Percentiles rank a stretch among this genome's conserved stretches.
phyloP scores from a whole-genome alignment of 202 grass and related monocot species.

The Musa balbisiana region DNA sequence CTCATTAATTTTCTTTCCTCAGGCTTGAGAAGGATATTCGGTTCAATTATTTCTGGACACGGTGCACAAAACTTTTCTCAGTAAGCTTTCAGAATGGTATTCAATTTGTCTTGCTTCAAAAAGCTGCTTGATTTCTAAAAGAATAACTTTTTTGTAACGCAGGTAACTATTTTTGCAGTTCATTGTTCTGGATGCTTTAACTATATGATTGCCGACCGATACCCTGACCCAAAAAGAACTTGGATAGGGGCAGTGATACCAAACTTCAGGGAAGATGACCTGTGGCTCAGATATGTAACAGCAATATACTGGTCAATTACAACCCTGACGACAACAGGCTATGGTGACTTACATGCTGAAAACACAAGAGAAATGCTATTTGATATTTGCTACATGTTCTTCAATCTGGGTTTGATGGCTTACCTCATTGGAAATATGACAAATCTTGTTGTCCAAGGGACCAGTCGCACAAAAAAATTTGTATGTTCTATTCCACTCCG shows the following conservation, averaged over 20 bases:
- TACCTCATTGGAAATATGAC: constrained; percentile 92
- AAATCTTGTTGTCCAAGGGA: constrained; percentile 70
- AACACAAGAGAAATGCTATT: constrained; percentile 71
- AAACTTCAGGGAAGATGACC: constrained; percentile 52
- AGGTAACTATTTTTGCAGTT: constrained; percentile 60
- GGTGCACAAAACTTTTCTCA: constrained; percentile 66
- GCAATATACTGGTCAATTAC: constrained; percentile 74
- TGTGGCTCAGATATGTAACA: constrained; percentile 59
- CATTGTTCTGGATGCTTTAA: constrained; percentile 69
- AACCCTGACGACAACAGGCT: constrained; percentile 66
- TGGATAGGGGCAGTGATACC: constrained; percentile 69
- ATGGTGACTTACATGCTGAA: constrained; percentile 67
- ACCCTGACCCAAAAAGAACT: constrained; percentile 51
- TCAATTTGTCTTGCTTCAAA: constrained; percentile 7
- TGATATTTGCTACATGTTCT: constrained; percentile 62
- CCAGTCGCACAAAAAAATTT: constrained; percentile 64
- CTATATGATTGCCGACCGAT: constrained; percentile 76
- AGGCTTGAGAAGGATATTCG: constrained; percentile 80
- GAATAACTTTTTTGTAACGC: not conserved
- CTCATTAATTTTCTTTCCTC: not conserved
- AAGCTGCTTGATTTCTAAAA: not conserved
- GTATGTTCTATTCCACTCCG: constrained; percentile 18
- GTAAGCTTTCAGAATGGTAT: constrained; percentile 18
- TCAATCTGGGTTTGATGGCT: constrained; percentile 66
- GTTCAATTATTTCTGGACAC: constrained; percentile 58